Base-by-base conservation (phyloP, 2,329 filamentous ascomycete genomes). In the Diaporthe helianthi region DNA sequence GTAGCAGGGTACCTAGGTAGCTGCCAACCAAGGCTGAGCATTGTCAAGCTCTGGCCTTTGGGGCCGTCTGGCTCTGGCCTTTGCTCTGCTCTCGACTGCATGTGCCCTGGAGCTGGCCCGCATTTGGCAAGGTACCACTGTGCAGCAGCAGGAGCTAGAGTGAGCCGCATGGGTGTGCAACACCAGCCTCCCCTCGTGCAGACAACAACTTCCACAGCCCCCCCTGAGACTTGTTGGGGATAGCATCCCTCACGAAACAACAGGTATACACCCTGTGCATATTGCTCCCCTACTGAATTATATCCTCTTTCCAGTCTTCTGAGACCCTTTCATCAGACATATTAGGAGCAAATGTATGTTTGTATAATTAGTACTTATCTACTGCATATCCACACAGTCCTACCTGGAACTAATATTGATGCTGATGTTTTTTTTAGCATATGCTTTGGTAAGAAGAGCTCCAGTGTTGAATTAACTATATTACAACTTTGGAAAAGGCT, bases 41-140 rank as follows among this genome's bases (percentile, higher is more conserved):
- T 51, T 49, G 60, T 52, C 31, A 22, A 38, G 53, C 67, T 68
- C 24, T 51, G 38, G 53, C 7, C 46, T 52, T 55, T 15, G 51
- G 51, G 54, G 15, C 51, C 26, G 38, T 31, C 26, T 53, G 51
- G 19, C 29, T 8, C 19, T n/a, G 41, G 4, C 19, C 41, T n/a
- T 17, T 19, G 41, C 17, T 46, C 19, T 10, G 19, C 44, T n/a
- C n/a, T n/a, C n/a, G n/a, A n/a, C n/a, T n/a, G n/a, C n/a, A n/a
- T n/a, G n/a, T n/a, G n/a, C n/a, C n/a, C n/a, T 46, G 44, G 44
- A 38, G 44, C 44, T 46, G 44, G 54, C 54, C 36, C 36, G 54
- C 24, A n/a, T 58, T 41, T 10, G 33, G 29, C 51, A 53, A 52
- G 49, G 26, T 52, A 6, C 51, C 51, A n/a, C n/a, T n/a, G n/a